phyloP scores from a whole-genome alignment of 2,329 filamentous ascomycete genomes.

The Cytospora piceicola region DNA sequence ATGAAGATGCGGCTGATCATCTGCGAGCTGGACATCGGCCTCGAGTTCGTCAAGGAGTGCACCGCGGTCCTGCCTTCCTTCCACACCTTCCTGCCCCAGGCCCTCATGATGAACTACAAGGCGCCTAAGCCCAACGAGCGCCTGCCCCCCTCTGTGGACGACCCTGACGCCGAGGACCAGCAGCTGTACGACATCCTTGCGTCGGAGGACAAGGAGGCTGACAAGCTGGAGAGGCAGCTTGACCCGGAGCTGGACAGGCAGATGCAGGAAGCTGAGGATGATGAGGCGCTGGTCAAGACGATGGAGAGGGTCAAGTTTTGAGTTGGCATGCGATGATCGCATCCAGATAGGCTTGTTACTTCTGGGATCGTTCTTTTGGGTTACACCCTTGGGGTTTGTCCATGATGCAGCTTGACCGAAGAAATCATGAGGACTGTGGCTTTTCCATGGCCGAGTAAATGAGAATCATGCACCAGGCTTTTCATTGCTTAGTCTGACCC shows the following conservation, averaged over 20 bases:
- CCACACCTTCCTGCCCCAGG: conserved; percentile 68
- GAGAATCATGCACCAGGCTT: not conserved
- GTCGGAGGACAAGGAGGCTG: conserved; percentile 32
- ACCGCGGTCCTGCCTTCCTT: conserved; percentile 62
- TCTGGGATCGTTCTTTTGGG: not conserved
- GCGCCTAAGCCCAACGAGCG: conserved; percentile 52
- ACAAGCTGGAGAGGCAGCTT: conserved; percentile 20
- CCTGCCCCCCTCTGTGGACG: conserved; percentile 49
- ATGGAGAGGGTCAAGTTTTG: conserved; percentile 27
- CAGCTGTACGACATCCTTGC: conserved; percentile 12
- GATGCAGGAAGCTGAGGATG: conserved; percentile 11
- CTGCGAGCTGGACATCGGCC: conserved; percentile 52
- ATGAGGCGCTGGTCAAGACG: conserved; percentile 15
- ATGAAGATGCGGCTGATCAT: conserved; percentile 61
- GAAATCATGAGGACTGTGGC: not conserved
- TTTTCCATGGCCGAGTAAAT: not conserved
- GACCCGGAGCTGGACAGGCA: conserved; percentile 29
- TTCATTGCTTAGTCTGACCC: not conserved
- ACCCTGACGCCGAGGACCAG: conserved; percentile 41
- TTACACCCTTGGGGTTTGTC: not conserved
- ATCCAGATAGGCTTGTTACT: not conserved
- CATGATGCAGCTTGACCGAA: not conserved
- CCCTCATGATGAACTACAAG: conserved; percentile 70
- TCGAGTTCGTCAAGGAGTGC: conserved; percentile 67
- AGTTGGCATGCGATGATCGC: not conserved